phyloP scores from a whole-genome alignment of 768 basidiomycete genomes.

The Cyclocybe cylindracea region DNA sequence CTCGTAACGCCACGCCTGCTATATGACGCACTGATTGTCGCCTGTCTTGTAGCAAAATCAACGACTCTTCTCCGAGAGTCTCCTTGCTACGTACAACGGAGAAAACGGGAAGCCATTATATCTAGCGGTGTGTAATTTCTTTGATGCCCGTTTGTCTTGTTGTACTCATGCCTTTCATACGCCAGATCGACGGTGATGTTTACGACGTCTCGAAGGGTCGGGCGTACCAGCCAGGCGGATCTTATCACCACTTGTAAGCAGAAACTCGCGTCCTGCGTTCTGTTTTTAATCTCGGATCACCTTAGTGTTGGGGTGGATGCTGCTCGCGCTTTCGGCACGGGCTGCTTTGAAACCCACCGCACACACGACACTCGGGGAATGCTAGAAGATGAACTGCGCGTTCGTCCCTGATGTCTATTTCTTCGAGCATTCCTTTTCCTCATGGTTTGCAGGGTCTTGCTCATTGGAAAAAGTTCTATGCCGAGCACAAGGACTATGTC shows the following conservation, averaged over 20 bases:
- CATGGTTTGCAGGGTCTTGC: constrained; percentile 55
- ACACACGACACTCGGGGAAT: constrained; percentile 92
- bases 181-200: constrained; percentile 87
- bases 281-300: constrained; percentile 19
- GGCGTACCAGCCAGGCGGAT: constrained; percentile 88
- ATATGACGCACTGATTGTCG: constrained; percentile 5
- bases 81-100: constrained; percentile 74
- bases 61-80: constrained; percentile 72
- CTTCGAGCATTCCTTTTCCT: constrained; percentile 2
- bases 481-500: constrained; percentile 74
- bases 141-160: constrained; percentile 12
- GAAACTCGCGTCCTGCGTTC: constrained; percentile 8
- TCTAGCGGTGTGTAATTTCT: constrained; percentile 62
- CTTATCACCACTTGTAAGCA: constrained; percentile 71
- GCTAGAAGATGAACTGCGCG: constrained; percentile 67
- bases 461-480: constrained; percentile 92
- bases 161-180: constrained; percentile 17
- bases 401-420: constrained; percentile 32
- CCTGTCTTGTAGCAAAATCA: constrained; percentile 46
- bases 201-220: constrained; percentile 85
- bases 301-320: constrained; percentile 80
- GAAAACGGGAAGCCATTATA: constrained; percentile 70
- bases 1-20: not conserved
- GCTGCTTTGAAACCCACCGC: constrained; percentile 88
- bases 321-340: constrained; percentile 90